Conservation (phyloP, 371 early-diverging fungal species). For the Aphelidium insulamus region DNA sequence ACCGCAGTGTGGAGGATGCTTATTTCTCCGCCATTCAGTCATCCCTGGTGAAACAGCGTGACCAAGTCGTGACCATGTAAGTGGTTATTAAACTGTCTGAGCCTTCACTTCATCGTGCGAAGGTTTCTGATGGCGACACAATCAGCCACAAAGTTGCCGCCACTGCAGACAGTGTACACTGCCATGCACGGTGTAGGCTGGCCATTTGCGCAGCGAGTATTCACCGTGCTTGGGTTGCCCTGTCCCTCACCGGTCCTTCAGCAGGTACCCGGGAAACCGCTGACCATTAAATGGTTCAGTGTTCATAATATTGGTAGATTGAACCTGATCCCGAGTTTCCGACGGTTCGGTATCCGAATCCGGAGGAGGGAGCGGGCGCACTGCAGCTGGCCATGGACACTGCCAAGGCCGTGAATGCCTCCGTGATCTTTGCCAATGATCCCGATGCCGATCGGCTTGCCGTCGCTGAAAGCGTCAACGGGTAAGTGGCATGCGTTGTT, state of each 20-base stretch:
- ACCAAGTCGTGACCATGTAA: no score
- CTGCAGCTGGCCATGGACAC: conserved; percentile 51
- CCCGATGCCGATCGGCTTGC: conserved; percentile 94
- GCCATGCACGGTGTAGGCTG: conserved; percentile 92
- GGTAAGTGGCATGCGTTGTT: neutral
- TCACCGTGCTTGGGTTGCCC: conserved; percentile 40
- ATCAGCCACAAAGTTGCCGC: conserved; percentile 1
- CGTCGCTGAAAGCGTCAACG: conserved; percentile 47
- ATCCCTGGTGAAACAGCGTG: no score
- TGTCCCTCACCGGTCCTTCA: conserved; percentile 33
- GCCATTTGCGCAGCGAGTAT: conserved; percentile 40
- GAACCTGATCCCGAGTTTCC: conserved; percentile 78
- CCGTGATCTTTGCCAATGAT: conserved; percentile 83
- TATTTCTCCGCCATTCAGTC: no score
- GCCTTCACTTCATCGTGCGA: no score
- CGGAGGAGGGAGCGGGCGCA: conserved; percentile 79
- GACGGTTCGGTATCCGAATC: conserved; percentile 77
- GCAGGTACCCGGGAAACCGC: conserved; percentile 29
- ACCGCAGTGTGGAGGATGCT: no score
- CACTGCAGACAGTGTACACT: conserved; percentile 51
- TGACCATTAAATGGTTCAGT: neutral
- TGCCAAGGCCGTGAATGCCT: conserved; percentile 30
- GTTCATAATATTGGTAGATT: neutral
- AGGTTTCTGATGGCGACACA: no score
- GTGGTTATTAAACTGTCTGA: no score